These are phyloP conservation scores for Coprinopsis sp. DNA, from an alignment of 768 basidiomycete species.

Conservation along the genomic window DNA sequence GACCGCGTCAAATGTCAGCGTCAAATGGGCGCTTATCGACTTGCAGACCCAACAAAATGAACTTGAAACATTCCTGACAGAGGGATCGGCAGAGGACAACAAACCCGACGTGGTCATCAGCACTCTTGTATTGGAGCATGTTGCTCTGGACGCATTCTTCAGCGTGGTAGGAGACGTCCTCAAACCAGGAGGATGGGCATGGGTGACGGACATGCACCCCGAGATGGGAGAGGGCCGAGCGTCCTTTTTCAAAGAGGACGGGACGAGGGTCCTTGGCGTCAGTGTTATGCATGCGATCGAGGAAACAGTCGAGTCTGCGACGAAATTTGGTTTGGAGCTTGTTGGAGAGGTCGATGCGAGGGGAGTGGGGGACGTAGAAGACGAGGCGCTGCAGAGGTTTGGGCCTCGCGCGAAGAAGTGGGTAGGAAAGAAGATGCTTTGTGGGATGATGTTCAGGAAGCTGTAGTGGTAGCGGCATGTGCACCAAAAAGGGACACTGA, in stretches of 20 bases:
- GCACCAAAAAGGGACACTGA: too few relatives aligned
- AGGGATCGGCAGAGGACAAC: neutral
- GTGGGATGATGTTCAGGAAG: conserved; percentile 6
- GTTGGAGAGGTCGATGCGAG: conserved; percentile 3
- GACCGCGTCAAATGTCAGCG: neutral
- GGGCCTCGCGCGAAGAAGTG: conserved; percentile 6
- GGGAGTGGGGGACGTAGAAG: conserved; percentile 6
- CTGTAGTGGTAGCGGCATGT: neutral
- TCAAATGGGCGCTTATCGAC: conserved; percentile 9
- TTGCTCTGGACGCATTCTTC: conserved; percentile 8
- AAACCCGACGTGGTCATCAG: conserved; percentile 9
- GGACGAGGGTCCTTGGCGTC: conserved; percentile 2
- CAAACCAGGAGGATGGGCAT: conserved; percentile 9
- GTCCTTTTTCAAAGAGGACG: conserved; percentile 1
- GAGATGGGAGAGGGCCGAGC: conserved; percentile 7
- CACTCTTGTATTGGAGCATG: conserved; percentile 12
- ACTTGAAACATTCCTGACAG: conserved; percentile 1
- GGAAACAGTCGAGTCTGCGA: conserved; percentile 1
- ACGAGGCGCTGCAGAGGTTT: conserved; percentile 1
- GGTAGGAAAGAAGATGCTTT: conserved; percentile 9
- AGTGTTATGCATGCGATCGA: conserved; percentile 3
- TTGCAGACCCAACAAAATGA: conserved; percentile 5
- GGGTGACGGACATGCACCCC: conserved; percentile 12
- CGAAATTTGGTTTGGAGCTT: conserved; percentile 4
- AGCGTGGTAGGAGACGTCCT: neutral